phyloP scores from a whole-genome alignment of 2,329 filamentous ascomycete genomes.

The Ophiosphaerella herpotricha region DNA sequence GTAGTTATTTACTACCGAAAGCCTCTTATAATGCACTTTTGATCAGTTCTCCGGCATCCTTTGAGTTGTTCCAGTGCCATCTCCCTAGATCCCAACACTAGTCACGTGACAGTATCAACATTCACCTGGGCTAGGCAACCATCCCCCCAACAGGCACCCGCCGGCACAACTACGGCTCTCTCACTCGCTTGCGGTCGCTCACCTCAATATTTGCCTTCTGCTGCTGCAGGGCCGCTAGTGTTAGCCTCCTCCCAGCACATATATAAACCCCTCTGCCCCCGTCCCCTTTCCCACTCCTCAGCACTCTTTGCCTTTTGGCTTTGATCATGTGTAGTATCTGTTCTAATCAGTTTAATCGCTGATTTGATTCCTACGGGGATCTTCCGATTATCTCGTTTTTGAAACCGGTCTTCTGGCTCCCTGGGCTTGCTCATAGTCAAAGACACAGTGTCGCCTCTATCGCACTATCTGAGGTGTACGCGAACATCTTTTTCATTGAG shows the following conservation, averaged over 20 bases:
- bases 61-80: too few species aligned
- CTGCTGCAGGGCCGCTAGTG: neutral
- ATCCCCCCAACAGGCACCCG: too few species aligned
- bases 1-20: too few species aligned
- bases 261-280: conserved; percentile 5
- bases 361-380: conserved; percentile 74
- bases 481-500: conserved; percentile 51
- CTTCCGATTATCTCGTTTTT: conserved; percentile 82
- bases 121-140: too few species aligned
- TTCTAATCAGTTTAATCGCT: conserved; percentile 98
- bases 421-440: conserved; percentile 71
- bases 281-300: conserved; percentile 6
- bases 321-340: conserved; percentile 65
- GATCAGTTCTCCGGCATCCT: too few species aligned
- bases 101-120: too few species aligned
- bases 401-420: conserved; percentile 52
- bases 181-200: neutral
- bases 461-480: conserved; percentile 75
- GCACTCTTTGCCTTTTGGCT: conserved; percentile 23
- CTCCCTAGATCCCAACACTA: too few species aligned
- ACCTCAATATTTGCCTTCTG: too few species aligned
- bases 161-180: too few species aligned
- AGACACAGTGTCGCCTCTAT: conserved; percentile 75
- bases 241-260: neutral
- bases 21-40: too few species aligned